phyloP scores from a whole-genome alignment of 148 eudicot genomes.

The Fagopyrum tataricum region DNA sequence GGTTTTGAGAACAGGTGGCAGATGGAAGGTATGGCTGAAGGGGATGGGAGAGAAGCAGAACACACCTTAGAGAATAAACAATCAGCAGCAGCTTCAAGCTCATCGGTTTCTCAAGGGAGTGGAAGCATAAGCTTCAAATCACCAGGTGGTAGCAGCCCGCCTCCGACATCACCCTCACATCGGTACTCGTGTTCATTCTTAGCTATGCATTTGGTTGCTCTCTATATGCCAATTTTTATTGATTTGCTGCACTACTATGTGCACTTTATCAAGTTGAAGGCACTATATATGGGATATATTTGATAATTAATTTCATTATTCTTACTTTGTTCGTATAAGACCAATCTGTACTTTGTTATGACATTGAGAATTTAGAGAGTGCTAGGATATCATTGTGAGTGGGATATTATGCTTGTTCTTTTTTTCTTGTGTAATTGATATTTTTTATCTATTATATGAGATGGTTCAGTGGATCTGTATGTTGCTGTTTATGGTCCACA shows the following conservation, averaged over 20 bases:
- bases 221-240: neutral
- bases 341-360: neutral
- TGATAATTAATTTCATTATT: neutral
- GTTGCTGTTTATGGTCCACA: neutral
- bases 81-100: slow-evolving; percentile 63
- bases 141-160: slow-evolving; percentile 59
- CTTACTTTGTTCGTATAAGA: neutral
- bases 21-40: slow-evolving; percentile 44
- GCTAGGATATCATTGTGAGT: neutral
- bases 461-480: neutral
- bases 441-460: neutral
- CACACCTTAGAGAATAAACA: slow-evolving; percentile 75
- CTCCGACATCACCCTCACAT: slow-evolving; percentile 52
- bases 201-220: neutral
- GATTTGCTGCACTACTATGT: neutral
- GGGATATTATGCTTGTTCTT: neutral
- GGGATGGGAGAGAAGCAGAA: slow-evolving; percentile 41
- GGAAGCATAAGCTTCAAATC: slow-evolving; percentile 58
- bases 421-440: neutral
- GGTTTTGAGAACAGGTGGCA: slow-evolving; percentile 15
- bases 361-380: neutral
- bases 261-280: neutral
- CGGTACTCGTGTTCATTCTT: slow-evolving; percentile 44
- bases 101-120: slow-evolving; percentile 66
- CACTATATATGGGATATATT: neutral